A percentile compares a stretch with the other conserved stretches of the same genome.
Evolutionary conservation across 2,329 filamentous ascomycete species (phyloP).

Genomic region (Xylariaceae sp.): DNA sequence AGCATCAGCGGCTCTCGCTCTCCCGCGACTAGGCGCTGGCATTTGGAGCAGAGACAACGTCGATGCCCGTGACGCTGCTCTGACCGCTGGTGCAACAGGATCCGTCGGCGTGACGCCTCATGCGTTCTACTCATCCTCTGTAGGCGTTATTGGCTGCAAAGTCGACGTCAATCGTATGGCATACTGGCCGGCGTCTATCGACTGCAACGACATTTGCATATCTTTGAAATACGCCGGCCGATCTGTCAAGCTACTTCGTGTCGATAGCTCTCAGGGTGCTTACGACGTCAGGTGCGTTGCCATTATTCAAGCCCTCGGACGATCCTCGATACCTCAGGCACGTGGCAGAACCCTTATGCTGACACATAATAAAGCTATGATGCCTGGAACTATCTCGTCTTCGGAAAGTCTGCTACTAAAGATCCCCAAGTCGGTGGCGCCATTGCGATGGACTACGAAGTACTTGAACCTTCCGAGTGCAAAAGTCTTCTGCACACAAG

Average conservation of each 20-base stretch:
- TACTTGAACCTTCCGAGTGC: slow-evolving; percentile 45
- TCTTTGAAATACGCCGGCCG: slow-evolving; percentile 47
- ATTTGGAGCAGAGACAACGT: neutral
- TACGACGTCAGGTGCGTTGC: slow-evolving; percentile 44
- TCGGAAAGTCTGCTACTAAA: slow-evolving; percentile 42
- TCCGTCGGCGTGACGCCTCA: slow-evolving; percentile 49
- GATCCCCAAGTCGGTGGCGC: slow-evolving; percentile 45
- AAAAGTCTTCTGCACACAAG: slow-evolving; percentile 44
- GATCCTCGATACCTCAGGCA: too few relatives aligned
- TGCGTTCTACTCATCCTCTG: slow-evolving; percentile 51
- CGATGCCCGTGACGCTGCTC: neutral
- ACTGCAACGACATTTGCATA: slow-evolving; percentile 56
- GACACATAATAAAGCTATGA: slow-evolving; percentile 41
- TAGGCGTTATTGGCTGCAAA: slow-evolving; percentile 59
- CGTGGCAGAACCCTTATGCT: too few relatives aligned
- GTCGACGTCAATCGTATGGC: slow-evolving; percentile 58
- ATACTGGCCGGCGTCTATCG: slow-evolving; percentile 53
- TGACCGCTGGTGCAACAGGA: slow-evolving; percentile 39
- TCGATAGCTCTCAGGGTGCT: slow-evolving; percentile 54
- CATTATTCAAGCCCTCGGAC: too few relatives aligned
- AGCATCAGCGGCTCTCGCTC: too few relatives aligned
- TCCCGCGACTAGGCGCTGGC: too few relatives aligned
- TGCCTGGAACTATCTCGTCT: slow-evolving; percentile 57
- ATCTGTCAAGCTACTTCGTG: slow-evolving; percentile 53
- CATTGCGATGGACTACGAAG: slow-evolving; percentile 43